Base-by-base conservation (phyloP, 2,329 filamentous ascomycete species). In the Pleomassaria siparia region DNA sequence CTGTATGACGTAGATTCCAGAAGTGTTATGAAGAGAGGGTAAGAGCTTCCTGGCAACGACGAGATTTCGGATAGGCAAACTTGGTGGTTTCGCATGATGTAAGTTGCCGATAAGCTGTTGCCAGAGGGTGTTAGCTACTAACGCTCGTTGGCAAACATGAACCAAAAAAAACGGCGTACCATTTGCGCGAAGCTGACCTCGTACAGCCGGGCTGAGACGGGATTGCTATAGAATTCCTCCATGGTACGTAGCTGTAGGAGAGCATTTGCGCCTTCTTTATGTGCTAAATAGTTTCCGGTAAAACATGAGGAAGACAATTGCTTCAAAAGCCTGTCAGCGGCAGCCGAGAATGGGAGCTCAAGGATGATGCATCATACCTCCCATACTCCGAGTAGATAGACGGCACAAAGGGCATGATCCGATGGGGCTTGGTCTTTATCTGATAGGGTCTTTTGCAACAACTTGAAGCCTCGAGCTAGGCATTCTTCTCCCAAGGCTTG, bases 301-400 rank as follows among this genome's bases (percentile, higher is more conserved):
- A 56, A 53, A 36, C 51, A 50, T 10, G 54, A 26, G 13, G 49
- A 52, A 7, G 57, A 58, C 10, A 68, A 49, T 22, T 60, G 67
- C 63, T 67, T 39, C 21, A 50, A 32, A 44, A n/a, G 13, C 24
- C 1, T 15, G 10, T 12, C 22, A 32, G 1, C 15, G 16, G 4
- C 3, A 25, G 26, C 32, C 15, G 28, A 25, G 40, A 28, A n/a
- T 16, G 11, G 12, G 18, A 13, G 20, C 10, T 15, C 21, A 13
- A 24, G 5, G 3, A 35, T 4, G n/a, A n/a, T 28, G 6, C 26
- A 4, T 12, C 47, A 13, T 54, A 64, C 64, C 51, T 67, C 64
- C 15, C 61, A 67, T 0, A 67, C 40, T 1, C 63, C 61, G 54
- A 69, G 59, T 2, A 67, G 24, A 50, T 65, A 63, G 0, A 64